Evolutionary conservation across 306 rosid species (phyloP).

Genomic region (Neltuma alba): DNA sequence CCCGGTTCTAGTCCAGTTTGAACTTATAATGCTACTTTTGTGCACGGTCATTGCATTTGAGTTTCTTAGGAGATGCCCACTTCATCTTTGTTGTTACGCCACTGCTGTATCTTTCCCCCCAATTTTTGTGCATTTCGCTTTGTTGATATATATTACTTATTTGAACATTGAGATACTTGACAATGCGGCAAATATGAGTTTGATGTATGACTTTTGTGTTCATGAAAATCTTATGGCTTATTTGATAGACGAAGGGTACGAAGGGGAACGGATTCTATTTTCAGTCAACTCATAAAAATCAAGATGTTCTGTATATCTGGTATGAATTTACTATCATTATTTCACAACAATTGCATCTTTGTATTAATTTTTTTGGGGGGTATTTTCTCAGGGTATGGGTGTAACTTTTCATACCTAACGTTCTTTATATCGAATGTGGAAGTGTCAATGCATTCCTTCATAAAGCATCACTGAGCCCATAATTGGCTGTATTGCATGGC

Average conservation of each 20-base stretch:
- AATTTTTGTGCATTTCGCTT: constrained; percentile 34
- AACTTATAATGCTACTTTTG: constrained; percentile 3
- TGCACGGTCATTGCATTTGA: constrained; percentile 11
- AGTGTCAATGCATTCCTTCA: background rate
- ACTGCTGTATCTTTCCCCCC: constrained; percentile 5
- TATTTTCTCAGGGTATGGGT: background rate
- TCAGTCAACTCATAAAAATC: background rate
- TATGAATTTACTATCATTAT: background rate
- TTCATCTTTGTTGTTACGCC: constrained; percentile 32
- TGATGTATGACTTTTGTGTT: constrained; percentile 31
- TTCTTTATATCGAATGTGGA: background rate
- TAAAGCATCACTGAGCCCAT: background rate
- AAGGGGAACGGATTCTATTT: background rate
- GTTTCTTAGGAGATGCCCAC: background rate
- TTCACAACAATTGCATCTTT: background rate
- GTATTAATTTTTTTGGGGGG: background rate
- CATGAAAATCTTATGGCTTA: background rate
- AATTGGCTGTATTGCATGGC: background rate
- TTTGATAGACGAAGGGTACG: background rate
- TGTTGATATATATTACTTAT: constrained; percentile 32
- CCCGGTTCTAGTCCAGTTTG: constrained; percentile 30
- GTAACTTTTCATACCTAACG: background rate
- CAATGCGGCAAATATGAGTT: constrained; percentile 31
- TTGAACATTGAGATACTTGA: constrained; percentile 28
- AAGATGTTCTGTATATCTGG: background rate